These are phyloP conservation scores for Mycena vitilis DNA, from an alignment of 768 basidiomycete genomes.

Conservation along the genomic window DNA sequence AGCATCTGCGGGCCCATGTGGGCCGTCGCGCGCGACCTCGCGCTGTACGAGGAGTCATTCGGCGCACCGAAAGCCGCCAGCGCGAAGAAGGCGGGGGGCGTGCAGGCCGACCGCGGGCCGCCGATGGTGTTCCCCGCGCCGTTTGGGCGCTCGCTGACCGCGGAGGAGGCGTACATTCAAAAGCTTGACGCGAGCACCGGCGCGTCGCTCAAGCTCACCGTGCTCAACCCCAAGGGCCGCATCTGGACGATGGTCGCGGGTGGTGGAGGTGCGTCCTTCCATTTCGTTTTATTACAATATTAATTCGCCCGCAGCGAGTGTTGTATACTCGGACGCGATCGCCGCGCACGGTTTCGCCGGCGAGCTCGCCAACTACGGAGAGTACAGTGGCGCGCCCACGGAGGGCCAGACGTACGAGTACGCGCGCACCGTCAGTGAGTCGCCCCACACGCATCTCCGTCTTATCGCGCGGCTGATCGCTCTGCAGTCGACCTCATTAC, in stretches of 20 bases:
- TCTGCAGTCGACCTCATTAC: constrained; percentile 88
- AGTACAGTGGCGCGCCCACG: constrained; percentile 98
- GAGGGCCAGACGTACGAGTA: constrained; percentile 99
- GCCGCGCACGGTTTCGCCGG: constrained; percentile 95
- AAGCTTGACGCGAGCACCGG: constrained; percentile 97
- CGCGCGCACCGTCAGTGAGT: constrained; percentile 95
- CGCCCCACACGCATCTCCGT: not conserved
- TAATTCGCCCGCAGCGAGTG: constrained; percentile 47
- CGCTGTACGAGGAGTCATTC: constrained; percentile 67
- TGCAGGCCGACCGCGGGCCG: constrained; percentile 93
- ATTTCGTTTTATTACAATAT: constrained; percentile 64
- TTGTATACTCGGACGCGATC: constrained; percentile 82
- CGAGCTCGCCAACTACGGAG: constrained; percentile 99
- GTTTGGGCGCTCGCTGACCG: constrained; percentile 97
- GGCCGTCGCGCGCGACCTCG: constrained; percentile 94
- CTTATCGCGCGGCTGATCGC: constrained; percentile 17
- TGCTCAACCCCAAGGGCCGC: constrained; percentile 93
- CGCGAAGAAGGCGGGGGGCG: constrained; percentile 58
- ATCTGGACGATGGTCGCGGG: constrained; percentile 99
- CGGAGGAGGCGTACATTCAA: constrained; percentile 99
- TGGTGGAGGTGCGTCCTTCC: constrained; percentile 70
- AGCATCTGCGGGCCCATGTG: constrained; percentile 98
- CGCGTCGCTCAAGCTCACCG: constrained; percentile 97
- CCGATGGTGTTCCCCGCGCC: constrained; percentile 98
- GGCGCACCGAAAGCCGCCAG: constrained; percentile 54